These are phyloP conservation scores for Leccinum variabile DNA, from an alignment of 1,284 basidiomycete species.

Conservation along the genomic window DNA sequence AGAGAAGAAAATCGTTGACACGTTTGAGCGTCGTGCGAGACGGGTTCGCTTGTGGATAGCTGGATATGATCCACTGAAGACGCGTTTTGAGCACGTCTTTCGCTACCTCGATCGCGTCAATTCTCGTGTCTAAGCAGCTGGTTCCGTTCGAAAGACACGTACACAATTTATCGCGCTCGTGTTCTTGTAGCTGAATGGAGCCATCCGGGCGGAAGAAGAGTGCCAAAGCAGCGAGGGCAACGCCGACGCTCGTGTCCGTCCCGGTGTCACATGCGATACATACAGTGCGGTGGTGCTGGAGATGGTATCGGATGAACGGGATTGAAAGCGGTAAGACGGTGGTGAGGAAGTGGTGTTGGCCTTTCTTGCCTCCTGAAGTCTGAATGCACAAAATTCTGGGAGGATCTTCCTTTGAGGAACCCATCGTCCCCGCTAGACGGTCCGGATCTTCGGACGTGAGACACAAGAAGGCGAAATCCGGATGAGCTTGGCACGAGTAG, in stretches of 20 bases:
- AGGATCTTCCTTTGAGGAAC: background rate
- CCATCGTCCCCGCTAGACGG: background rate
- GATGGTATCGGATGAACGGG: conserved; percentile 45
- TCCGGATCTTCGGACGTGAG: conserved; percentile 15
- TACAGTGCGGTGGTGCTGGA: conserved; percentile 40
- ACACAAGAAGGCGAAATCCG: conserved; percentile 18
- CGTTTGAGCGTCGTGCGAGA: conserved; percentile 73
- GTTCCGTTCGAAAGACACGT: conserved; percentile 5
- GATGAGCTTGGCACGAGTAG: conserved; percentile 5
- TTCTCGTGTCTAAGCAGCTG: background rate
- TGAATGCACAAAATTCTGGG: conserved; percentile 31
- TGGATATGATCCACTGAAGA: conserved; percentile 80
- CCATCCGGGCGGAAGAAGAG: conserved; percentile 60
- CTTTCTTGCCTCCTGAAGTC: conserved; percentile 50
- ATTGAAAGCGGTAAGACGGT: conserved; percentile 49
- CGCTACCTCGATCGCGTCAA: conserved; percentile 22
- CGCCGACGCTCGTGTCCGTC: conserved; percentile 62
- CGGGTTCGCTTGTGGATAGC: conserved; percentile 71
- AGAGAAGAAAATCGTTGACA: conserved; percentile 75
- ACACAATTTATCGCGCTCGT: conserved; percentile 21
- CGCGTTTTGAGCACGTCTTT: conserved; percentile 66
- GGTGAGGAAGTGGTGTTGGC: conserved; percentile 51
- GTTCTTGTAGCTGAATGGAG: conserved; percentile 21
- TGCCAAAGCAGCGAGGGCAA: conserved; percentile 57
- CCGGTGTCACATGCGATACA: conserved; percentile 59